Percentiles rank a stretch among this genome's conserved stretches.
phyloP scores from a whole-genome alignment of 2,329 filamentous ascomycete genomes.

The Nothophaeocryptopus gaeumannii region DNA sequence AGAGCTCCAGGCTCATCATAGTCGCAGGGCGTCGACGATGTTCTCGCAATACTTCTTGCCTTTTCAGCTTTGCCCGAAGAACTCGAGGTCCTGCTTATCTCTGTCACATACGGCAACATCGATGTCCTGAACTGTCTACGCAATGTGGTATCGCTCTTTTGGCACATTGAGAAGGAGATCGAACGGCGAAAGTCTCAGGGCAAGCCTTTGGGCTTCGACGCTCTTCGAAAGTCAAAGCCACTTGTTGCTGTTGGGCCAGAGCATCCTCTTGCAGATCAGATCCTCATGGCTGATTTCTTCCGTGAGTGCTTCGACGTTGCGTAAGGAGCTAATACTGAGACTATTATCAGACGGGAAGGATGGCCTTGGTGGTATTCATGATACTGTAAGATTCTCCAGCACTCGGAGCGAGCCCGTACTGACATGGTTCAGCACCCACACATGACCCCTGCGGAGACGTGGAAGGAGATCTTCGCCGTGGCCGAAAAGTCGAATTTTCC shows the following conservation, averaged over 20 bases:
- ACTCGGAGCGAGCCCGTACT: neutral
- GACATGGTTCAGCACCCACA: slow-evolving; percentile 43
- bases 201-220: slow-evolving; percentile 66
- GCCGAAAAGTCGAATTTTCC: slow-evolving; percentile 28
- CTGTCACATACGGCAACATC: slow-evolving; percentile 91
- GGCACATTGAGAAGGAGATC: slow-evolving; percentile 85
- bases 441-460: slow-evolving; percentile 47
- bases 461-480: slow-evolving; percentile 46
- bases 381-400: slow-evolving; percentile 34
- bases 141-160: slow-evolving; percentile 87
- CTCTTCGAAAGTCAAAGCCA: slow-evolving; percentile 67
- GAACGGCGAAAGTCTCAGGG: slow-evolving; percentile 74
- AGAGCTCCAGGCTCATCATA: neutral
- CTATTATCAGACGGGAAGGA: slow-evolving; percentile 44
- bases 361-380: slow-evolving; percentile 49
- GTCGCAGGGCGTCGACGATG: slow-evolving; percentile 7
- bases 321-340: slow-evolving; percentile 9
- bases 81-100: slow-evolving; percentile 79
- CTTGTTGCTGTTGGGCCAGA: slow-evolving; percentile 78
- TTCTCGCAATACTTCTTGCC: slow-evolving; percentile 67
- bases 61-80: slow-evolving; percentile 79
- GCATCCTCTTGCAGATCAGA: slow-evolving; percentile 78
- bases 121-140: slow-evolving; percentile 80
- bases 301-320: slow-evolving; percentile 55
- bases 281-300: slow-evolving; percentile 70